Evolutionary conservation across 371 early-diverging fungal genomes (phyloP).

Genomic region (Syncephalastrum contaminatum): DNA sequence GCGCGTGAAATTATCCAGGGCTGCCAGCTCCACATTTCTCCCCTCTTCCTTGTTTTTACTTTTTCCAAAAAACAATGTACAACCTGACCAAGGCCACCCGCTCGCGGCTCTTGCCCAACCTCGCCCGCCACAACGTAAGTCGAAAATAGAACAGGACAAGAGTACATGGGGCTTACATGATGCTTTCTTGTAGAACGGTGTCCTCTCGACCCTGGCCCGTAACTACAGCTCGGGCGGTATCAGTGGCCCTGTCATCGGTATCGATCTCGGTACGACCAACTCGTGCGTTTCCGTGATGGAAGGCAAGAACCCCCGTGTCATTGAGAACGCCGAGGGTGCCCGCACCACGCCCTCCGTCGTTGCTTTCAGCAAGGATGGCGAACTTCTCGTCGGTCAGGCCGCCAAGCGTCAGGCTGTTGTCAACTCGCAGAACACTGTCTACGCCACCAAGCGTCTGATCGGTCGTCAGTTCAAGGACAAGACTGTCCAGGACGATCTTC

Average conservation of each 20-base stretch:
- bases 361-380: slow-evolving; percentile 89
- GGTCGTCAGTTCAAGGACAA: slow-evolving; percentile 89
- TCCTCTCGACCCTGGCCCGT: slow-evolving; percentile 18
- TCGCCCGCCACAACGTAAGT: slow-evolving; percentile 31
- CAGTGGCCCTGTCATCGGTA: slow-evolving; percentile 95
- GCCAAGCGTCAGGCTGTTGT: slow-evolving; percentile 97
- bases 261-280: slow-evolving; percentile 99
- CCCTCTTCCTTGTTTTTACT: slow-evolving; percentile 16
- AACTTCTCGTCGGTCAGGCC: slow-evolving; percentile 93
- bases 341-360: slow-evolving; percentile 99
- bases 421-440: slow-evolving; percentile 91
- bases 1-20: no score
- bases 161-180: background rate
- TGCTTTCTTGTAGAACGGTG: slow-evolving; percentile 18
- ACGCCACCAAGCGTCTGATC: slow-evolving; percentile 94
- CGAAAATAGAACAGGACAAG: background rate
- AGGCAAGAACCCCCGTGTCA: slow-evolving; percentile 94
- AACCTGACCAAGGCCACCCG: slow-evolving; percentile 32
- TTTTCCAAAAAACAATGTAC: slow-evolving; percentile 23
- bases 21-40: slow-evolving; percentile 4
- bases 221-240: slow-evolving; percentile 69
- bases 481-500: slow-evolving; percentile 85
- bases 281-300: slow-evolving; percentile 98
- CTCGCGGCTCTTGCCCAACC: slow-evolving; percentile 24
- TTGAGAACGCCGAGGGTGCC: slow-evolving; percentile 96